Evolutionary conservation across 768 basidiomycete genomes (phyloP).

Genomic region (Termitomyces sp.): DNA sequence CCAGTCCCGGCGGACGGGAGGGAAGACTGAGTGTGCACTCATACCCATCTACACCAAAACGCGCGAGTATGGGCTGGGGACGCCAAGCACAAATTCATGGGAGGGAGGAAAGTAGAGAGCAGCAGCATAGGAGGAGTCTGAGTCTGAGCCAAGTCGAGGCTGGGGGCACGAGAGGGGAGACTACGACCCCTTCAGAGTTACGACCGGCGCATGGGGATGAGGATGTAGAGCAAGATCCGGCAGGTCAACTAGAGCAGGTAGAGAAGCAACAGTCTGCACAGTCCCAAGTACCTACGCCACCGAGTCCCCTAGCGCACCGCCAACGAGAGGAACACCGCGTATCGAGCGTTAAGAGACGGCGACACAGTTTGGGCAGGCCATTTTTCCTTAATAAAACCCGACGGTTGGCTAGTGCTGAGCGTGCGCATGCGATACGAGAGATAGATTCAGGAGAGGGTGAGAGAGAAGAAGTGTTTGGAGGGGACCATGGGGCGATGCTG

Average conservation of each 20-base stretch:
- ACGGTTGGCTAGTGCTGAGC: conserved; percentile 10
- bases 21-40: background rate
- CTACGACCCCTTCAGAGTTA: background rate
- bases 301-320: background rate
- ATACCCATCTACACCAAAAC: background rate
- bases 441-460: background rate
- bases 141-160: background rate
- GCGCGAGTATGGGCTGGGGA: conserved; percentile 1
- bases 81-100: background rate
- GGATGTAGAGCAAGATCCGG: background rate
- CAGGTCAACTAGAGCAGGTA: background rate
- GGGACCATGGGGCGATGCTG: background rate
- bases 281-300: background rate
- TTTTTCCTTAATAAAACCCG: conserved; percentile 20
- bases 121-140: background rate
- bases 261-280: background rate
- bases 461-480: background rate
- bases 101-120: background rate
- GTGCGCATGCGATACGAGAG: background rate
- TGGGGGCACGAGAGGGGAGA: background rate
- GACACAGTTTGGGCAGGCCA: conserved; percentile 26
- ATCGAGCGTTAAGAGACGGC: conserved; percentile 7
- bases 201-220: background rate
- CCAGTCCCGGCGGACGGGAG: background rate
- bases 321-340: background rate